Percentiles rank a stretch among this genome's conserved stretches.
These are phyloP conservation scores for Rhododendron griersonianum DNA, from an alignment of 148 eudicot species.

Conservation along the genomic window DNA sequence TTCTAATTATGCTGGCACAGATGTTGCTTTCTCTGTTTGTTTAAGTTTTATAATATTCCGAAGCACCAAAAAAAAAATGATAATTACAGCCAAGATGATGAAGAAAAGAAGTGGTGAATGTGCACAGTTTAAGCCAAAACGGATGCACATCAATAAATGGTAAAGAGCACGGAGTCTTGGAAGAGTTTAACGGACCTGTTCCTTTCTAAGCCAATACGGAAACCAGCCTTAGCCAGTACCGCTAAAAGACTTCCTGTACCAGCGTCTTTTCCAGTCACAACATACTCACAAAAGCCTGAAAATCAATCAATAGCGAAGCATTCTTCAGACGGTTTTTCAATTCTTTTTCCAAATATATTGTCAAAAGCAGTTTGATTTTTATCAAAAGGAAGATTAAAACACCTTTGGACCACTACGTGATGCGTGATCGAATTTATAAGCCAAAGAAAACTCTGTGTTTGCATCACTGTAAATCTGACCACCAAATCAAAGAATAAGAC, in stretches of 20 bases:
- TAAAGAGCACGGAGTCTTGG: neutral
- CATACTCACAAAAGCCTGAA: slow-evolving; percentile 94
- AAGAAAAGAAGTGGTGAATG: neutral
- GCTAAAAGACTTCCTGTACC: slow-evolving; percentile 78
- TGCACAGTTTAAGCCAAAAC: neutral
- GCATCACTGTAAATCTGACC: slow-evolving; percentile 59
- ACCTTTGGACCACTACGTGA: slow-evolving; percentile 81
- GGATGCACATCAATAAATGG: neutral
- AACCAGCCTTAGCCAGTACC: slow-evolving; percentile 85
- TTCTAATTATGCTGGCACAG: too few species aligned
- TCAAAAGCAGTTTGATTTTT: neutral
- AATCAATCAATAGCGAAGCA: slow-evolving; percentile 10
- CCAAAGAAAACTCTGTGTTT: slow-evolving; percentile 45
- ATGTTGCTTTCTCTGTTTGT: too few species aligned
- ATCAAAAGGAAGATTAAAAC: neutral
- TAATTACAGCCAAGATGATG: neutral
- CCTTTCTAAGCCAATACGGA: slow-evolving; percentile 81
- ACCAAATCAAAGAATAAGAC: slow-evolving; percentile 9
- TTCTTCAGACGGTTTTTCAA: neutral
- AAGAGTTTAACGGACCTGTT: slow-evolving; percentile 45
- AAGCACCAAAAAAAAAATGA: too few species aligned
- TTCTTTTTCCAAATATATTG: neutral
- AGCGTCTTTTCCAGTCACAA: slow-evolving; percentile 66
- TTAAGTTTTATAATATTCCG: too few species aligned
- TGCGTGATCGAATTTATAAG: slow-evolving; percentile 53